phyloP scores from a whole-genome alignment of 1,284 basidiomycete species.

The Mycena citricolor region DNA sequence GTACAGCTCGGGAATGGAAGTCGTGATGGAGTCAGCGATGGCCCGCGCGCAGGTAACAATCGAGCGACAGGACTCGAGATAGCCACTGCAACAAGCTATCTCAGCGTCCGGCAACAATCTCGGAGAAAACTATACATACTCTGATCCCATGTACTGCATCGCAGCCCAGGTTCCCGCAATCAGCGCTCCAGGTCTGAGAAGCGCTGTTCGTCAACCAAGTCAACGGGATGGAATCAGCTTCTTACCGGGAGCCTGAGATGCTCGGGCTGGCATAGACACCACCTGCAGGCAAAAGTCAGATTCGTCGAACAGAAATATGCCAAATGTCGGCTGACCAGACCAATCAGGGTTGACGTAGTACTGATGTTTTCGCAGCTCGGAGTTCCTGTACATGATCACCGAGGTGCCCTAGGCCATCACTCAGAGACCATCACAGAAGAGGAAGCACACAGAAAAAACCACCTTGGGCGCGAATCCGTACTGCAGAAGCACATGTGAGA shows the following conservation, averaged over 20 bases:
- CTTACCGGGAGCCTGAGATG: slow-evolving; percentile 84
- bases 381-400: slow-evolving; percentile 87
- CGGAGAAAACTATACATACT: slow-evolving; percentile 54
- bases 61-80: slow-evolving; percentile 81
- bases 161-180: slow-evolving; percentile 97
- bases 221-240: no score
- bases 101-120: no score
- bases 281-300: slow-evolving; percentile 37
- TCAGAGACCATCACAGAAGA: neutral
- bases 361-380: slow-evolving; percentile 73
- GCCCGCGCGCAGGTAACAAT: slow-evolving; percentile 77
- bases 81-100: slow-evolving; percentile 65
- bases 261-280: slow-evolving; percentile 85
- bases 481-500: slow-evolving; percentile 34
- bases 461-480: slow-evolving; percentile 87
- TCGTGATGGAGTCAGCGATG: slow-evolving; percentile 66
- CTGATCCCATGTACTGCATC: slow-evolving; percentile 87
- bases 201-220: no score
- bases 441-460: slow-evolving; percentile 18
- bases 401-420: slow-evolving; percentile 84
- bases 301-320: slow-evolving; percentile 3
- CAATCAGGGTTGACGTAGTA: slow-evolving; percentile 85
- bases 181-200: slow-evolving; percentile 78
- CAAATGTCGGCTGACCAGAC: slow-evolving; percentile 50
- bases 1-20: slow-evolving; percentile 77